Percentiles rank a stretch among this genome's conserved stretches.
phyloP scores from a whole-genome alignment of 306 rosid species.

The Cucumis sativus region DNA sequence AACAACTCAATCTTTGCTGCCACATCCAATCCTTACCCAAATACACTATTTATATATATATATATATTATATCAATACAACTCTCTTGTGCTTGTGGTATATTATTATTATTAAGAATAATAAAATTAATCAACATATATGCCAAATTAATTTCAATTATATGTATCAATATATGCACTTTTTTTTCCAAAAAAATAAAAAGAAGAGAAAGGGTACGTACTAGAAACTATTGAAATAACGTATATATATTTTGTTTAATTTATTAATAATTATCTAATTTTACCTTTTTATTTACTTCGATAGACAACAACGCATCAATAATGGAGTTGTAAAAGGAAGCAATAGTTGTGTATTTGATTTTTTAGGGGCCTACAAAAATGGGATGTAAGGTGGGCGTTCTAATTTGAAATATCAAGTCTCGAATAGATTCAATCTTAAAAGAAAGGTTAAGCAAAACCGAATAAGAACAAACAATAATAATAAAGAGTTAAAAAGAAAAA shows the following conservation, averaged over 20 bases:
- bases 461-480: neutral
- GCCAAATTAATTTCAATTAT: neutral
- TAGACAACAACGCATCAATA: neutral
- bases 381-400: neutral
- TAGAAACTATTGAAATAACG: too few species aligned
- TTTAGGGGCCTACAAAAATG: neutral
- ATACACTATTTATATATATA: neutral
- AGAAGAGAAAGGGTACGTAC: neutral
- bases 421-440: neutral
- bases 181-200: neutral
- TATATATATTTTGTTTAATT: neutral
- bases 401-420: neutral
- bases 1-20: neutral
- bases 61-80: neutral
- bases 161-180: neutral
- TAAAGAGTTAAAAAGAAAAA: too few species aligned
- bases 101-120: neutral
- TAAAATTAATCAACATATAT: neutral
- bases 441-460: neutral
- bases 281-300: neutral
- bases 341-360: neutral
- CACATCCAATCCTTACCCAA: neutral
- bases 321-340: neutral
- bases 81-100: neutral
- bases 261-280: neutral